These are phyloP conservation scores for Fusarium incarnatum DNA, from an alignment of 2,329 filamentous ascomycete species.

Conservation along the genomic window DNA sequence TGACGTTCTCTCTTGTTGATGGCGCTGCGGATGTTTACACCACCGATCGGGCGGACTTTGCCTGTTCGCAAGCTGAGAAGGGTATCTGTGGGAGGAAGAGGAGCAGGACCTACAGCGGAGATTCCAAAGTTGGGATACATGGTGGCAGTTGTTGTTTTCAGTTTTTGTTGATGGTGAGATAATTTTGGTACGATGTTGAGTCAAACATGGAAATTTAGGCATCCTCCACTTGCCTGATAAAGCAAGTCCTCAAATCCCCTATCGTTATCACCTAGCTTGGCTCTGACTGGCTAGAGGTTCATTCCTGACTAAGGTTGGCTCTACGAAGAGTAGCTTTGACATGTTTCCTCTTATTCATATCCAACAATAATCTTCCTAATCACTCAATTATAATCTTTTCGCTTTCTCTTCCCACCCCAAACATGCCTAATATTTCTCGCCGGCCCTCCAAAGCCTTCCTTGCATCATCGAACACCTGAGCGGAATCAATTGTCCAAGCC, in stretches of 20 bases:
- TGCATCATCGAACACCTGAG: background rate
- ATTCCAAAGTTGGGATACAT: constrained; percentile 1
- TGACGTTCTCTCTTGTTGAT: constrained; percentile 33
- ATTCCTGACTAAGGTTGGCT: background rate
- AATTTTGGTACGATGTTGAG: background rate
- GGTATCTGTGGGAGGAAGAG: constrained; percentile 27
- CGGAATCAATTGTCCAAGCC: background rate
- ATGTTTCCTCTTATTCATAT: background rate
- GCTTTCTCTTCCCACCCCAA: constrained; percentile 8
- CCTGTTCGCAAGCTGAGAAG: constrained; percentile 35
- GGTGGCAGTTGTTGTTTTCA: background rate
- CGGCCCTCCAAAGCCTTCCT: background rate
- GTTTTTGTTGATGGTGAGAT: background rate
- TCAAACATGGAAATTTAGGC: background rate
- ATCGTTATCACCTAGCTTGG: constrained; percentile 5
- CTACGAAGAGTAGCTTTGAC: background rate
- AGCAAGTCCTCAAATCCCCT: constrained; percentile 6
- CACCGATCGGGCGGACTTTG: constrained; percentile 28
- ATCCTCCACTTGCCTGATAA: constrained; percentile 22
- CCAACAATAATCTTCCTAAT: background rate
- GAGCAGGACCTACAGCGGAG: constrained; percentile 25
- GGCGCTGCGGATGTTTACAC: constrained; percentile 32
- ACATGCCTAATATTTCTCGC: constrained; percentile 4
- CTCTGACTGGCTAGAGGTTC: background rate
- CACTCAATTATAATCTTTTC: constrained; percentile 16